These are phyloP conservation scores for Pseudozyma sp. DNA, from an alignment of 1,284 basidiomycete species.

Conservation along the genomic window DNA sequence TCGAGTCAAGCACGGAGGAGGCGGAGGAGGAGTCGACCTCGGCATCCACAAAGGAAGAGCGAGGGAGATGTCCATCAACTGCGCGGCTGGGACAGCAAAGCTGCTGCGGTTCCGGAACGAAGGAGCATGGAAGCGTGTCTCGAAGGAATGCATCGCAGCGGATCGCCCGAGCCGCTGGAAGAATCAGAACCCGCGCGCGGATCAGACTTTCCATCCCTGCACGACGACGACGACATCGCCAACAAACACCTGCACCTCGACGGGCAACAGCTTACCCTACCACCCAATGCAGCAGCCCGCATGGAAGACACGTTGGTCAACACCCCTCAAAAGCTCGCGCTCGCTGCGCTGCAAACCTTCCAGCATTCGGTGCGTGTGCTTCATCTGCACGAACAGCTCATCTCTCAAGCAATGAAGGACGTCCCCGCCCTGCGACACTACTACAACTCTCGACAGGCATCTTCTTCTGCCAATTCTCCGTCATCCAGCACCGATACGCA, in stretches of 20 bases:
- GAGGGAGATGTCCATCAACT: slow-evolving; percentile 12
- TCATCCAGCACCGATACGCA: background rate
- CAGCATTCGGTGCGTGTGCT: slow-evolving; percentile 34
- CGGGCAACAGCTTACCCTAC: background rate
- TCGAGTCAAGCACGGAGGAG: background rate
- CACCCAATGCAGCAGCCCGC: slow-evolving; percentile 7
- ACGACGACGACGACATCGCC: background rate
- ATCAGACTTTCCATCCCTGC: background rate
- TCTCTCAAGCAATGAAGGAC: slow-evolving; percentile 35
- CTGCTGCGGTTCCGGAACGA: background rate
- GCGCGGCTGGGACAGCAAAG: background rate
- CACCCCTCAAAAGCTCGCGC: slow-evolving; percentile 34
- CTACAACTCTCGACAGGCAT: slow-evolving; percentile 30
- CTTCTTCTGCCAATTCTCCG: background rate
- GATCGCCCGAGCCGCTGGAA: slow-evolving; percentile 4
- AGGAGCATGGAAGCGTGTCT: slow-evolving; percentile 31
- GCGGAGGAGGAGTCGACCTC: background rate
- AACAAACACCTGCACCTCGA: background rate
- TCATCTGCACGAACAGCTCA: slow-evolving; percentile 24
- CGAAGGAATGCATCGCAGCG: slow-evolving; percentile 6
- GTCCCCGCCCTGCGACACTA: slow-evolving; percentile 41
- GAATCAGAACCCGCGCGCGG: background rate
- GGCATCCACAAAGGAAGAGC: slow-evolving; percentile 17
- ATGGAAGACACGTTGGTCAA: slow-evolving; percentile 39
- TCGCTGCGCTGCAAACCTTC: slow-evolving; percentile 40